Evolutionary conservation across 1,284 basidiomycete species (phyloP), one percentile per base, ranked within the genome.

Genomic region (Hypsizygus ulmarius): DNA sequence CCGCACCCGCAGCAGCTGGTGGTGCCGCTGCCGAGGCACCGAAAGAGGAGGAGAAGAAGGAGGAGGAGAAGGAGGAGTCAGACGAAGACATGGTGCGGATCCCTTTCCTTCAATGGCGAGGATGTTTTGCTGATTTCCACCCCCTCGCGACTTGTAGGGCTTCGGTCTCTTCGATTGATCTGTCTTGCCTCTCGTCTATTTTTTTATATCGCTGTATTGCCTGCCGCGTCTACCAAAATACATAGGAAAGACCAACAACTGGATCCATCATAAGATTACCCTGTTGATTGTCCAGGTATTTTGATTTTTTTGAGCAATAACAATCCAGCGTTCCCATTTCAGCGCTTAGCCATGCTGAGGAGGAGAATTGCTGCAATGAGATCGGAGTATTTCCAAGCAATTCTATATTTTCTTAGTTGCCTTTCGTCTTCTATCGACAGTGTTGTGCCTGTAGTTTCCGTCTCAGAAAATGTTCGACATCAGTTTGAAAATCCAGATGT

Each of bases 31-130:
- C 78, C 47, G 79, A 75, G 25, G 84, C 76, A 58, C 81, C 82
- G 61, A 77, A 74, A 54, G 77, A 77, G 57, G 82, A 79, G 69
- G 83, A 86, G 71, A 81, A 82, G 66, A 82, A 90, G 76, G 84
- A 90, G 72, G 84, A 87, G 70, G 85, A 93, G 77, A 87, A 94
- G 77, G 91, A 93, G 69, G 84, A 88, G 63, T 89, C 87, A 57
- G 93, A 95, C 73, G 87, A 92, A 46, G 92, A 94, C 73, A 94
- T 95, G 92, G 91, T 93, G 59, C 54, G 87, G 76, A 30, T 39
- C 49, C 45, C 50, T 12, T 25, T 38, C 27, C 6, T 16, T 4
- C 19, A 16, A 0, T 12, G 42, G n/a, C 41, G n/a, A 35, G n/a
- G 9, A 6, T 9, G 2, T 3, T 34, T 18, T 28, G 2, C 43